These are phyloP conservation scores for Salix koriyanagi DNA, from an alignment of 345 rosid species.

Conservation along the genomic window DNA sequence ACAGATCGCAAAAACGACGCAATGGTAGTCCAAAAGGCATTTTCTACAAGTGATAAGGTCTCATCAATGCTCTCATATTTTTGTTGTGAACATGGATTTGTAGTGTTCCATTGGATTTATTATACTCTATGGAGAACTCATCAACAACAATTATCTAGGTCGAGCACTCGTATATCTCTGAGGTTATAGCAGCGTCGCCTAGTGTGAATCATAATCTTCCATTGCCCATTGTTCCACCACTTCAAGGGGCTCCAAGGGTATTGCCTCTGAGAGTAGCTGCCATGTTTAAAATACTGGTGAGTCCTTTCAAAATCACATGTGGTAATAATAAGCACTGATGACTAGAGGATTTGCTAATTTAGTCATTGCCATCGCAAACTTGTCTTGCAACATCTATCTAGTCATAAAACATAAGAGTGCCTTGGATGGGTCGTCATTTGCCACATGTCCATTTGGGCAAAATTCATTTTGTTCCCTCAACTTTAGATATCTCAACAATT, in stretches of 20 bases:
- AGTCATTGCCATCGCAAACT: background rate
- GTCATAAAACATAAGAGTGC: background rate
- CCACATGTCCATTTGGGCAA: background rate
- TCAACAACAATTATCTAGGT: conserved; percentile 41
- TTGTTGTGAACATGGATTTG: background rate
- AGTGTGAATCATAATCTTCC: conserved; percentile 31
- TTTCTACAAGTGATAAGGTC: conserved; percentile 68
- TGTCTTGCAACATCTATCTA: background rate
- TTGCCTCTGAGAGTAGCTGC: conserved; percentile 84
- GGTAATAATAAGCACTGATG: background rate
- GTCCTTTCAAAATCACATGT: conserved; percentile 3
- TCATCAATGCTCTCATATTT: conserved; percentile 2
- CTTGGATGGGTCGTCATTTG: background rate
- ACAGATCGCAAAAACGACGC: conserved; percentile 80
- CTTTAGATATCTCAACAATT: background rate
- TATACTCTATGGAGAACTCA: conserved; percentile 15
- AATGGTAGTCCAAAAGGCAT: conserved; percentile 81
- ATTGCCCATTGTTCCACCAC: conserved; percentile 71
- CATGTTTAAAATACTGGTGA: conserved; percentile 83
- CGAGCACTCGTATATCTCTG: conserved; percentile 54
- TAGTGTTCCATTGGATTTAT: conserved; percentile 4
- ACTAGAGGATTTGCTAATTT: background rate
- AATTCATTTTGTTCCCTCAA: background rate
- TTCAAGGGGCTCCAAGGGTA: conserved; percentile 50
- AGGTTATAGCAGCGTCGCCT: conserved; percentile 69